Evolutionary conservation across 2,329 filamentous ascomycete species (phyloP), one percentile per base, ranked within the genome.

Genomic region (Sarocladiaceae sp.): DNA sequence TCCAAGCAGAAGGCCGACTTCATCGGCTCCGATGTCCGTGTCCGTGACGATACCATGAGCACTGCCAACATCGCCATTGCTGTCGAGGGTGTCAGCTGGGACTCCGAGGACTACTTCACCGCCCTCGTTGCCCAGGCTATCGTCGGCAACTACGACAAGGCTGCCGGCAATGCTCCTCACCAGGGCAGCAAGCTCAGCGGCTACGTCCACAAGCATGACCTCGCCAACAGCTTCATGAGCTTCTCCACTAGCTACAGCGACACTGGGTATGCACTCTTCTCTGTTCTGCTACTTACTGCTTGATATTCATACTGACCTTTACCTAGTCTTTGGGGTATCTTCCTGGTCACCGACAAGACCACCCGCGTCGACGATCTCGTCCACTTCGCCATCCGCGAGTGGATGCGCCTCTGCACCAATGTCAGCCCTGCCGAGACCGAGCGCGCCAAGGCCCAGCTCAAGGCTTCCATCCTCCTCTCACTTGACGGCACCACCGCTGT

Each of bases 151-250:
- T 99, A 96, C 86, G 94, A 99, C 79, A 94, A 94, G 76, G 89
- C 94, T 62, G 93, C 97, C 85, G 94, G 95, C 68, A 96, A 94
- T 74, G 94, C 94, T 55, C 87, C 92, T 60, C 94, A 97, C 79
- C 87, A 97, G 68, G 94, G 95, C 65, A 96, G 91, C 88, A 97
- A 95, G 83, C 90, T 99, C 65, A 96, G 90, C 79, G 86, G 87
- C 60, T 90, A 94, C 66, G 87, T 99, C 62, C 89, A 95, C 81
- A 86, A 96, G 76, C 84, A 97, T 77, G 87, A 92, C 72, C 83
- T 99, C 57, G 94, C 94, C 73, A 99, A 96, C 80, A 97, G 92
- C 84, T 99, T 97, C 83, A 99, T 99, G 95, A 96, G 90, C 79
- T 99, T 99, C 79, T 97, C 92, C 60, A 99, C 94, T 61, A 96